Evolutionary conservation across 768 basidiomycete species (phyloP), one percentile per base, ranked within the genome.

Genomic region (Boletus reticulatus): DNA sequence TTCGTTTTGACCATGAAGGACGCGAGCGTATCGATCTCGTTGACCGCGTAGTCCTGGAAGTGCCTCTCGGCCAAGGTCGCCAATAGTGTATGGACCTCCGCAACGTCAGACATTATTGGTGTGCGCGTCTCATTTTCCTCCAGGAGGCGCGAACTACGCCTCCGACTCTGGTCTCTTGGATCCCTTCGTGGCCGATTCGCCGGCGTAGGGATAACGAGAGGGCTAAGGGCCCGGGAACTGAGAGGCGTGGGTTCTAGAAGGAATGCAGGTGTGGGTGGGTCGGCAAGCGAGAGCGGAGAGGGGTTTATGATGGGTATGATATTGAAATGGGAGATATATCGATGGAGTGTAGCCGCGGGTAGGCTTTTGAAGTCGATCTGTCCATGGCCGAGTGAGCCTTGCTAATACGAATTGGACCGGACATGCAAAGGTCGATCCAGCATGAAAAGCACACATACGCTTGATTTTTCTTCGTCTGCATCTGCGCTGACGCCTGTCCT

Each of bases 1-100:
- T 82, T 84, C 7, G 71, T 79, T 70, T 86, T 88, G 48, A 91
- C 81, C 87, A 92, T 87, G 62, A 92, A 92, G 31, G 84, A 81
- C 19, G 88, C 87, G 39, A 92, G 74, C n/a, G 85, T 88, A 57
- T 92, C 91, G 45, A 89, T 84, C 70, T 93, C 91, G 69, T 86
- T 85, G 17, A 79, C 71, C 13, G 72, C 63, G 54, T 82, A 75
- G 38, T 87, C 83, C 53, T 81, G 76, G 67, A 90, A 92, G 70
- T 93, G 91, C 51, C 78, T 78, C 63, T 90, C 86, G 3, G 84
- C 89, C 39, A 93, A 78, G 9, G 75, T 72, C 3, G 90, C 90
- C 34, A 93, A 72, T 43, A 87, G 78, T 0, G 68, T 75, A 55
- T 90, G 85, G 16, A 90, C 75, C 37, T 91, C 89, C 34, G 76